Evolutionary conservation across 805 yeast species (phyloP), one percentile per base, ranked within the genome.

Genomic region (Candida piceae): DNA sequence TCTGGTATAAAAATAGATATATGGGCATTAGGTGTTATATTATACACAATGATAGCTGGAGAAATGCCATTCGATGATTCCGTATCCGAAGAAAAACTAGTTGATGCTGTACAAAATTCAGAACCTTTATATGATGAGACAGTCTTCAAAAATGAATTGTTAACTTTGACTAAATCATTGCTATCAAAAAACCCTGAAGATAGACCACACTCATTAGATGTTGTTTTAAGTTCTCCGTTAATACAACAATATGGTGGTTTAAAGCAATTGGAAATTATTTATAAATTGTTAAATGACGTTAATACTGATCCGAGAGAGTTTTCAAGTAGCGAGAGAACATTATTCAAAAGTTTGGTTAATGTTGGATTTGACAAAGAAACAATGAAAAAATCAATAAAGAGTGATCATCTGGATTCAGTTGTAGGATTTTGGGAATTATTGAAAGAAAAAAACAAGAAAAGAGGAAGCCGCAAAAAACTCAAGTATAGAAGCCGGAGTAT

Each of bases 41-140:
- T 90, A 7, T 93, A 81, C 55, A 88, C 97, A 0, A 69, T 90
- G 72, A 53, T 86, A 0, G 76, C 81, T 38, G 97, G 97, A 1
- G 76, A 77, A 41, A 80, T 90, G 82, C 98, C 98, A 0, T 90
- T 89, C 62, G 90, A 83, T 50, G 89, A 82, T 46, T 95, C 88
- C 29, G 21, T 53, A 9, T 31, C 45, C 5, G 84, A 79, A 13
- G 85, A 78, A 43, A 89, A 80, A 16, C 53, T 72, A 0, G 76
- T 76, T 45, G 58, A 62, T 46, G 72, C 71, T 43, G 84, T 90
- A 30, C 60, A 84, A 6, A 65, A 73, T 39, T 76, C 68, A 4
- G 86, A 79, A 37, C 97, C 97, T 0, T 42, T 39, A 0, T 85
- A 69, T 52, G 62, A 64, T 16, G 70, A 66, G 4, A 5, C 34